Evolutionary conservation across 2,329 filamentous ascomycete genomes (phyloP), one percentile per base, ranked within the genome.

Genomic region (Beauveria scarabaeidicola): DNA sequence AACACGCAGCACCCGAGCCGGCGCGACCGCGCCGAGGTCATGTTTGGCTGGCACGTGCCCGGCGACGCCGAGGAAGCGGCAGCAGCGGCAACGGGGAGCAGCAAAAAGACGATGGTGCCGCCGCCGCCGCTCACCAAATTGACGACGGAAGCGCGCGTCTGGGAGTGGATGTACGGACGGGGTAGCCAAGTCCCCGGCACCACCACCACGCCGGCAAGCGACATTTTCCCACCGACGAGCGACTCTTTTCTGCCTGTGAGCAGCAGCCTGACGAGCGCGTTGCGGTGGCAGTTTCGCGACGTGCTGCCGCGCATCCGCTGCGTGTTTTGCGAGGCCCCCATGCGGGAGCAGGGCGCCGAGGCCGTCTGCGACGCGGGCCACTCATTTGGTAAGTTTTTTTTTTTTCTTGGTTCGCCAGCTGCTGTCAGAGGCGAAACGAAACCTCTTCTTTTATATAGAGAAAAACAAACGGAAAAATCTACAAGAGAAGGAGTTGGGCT

Each of bases 151-250:
- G 82, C 76, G 0, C 71, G 72, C 41, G 72, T 80, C 48, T 84
- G 81, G 77, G 78, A 84, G 62, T 82, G 79, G 76, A 81, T 84
- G 77, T 84, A 85, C 64, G 81, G 80, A 19, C 71, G 71, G n/a
- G 79, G 78, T 0, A 70, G 74, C 0, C 71, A 74, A 2, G 77
- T 82, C 3, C 72, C 75, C 0, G 79, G 77, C 4, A 59, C 55
- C 32, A 53, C 60, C 4, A 59, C 55, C 32, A 53, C 60, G 29
- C 10, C 17, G 23, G 36, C 54, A 19, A 11, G 29, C 2, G 44
- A 55, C 40, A 56, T 43, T 36, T 10, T 47, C 5, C 21, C 47
- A 27, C 9, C 15, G 29, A 25, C 53, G 23, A 10, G 27, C 1
- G 44, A 55, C 40, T 52, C 27, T 38, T 11, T 52, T 3, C 23